phyloP scores from a whole-genome alignment of 257 asterid species.

The Plantago ovata region DNA sequence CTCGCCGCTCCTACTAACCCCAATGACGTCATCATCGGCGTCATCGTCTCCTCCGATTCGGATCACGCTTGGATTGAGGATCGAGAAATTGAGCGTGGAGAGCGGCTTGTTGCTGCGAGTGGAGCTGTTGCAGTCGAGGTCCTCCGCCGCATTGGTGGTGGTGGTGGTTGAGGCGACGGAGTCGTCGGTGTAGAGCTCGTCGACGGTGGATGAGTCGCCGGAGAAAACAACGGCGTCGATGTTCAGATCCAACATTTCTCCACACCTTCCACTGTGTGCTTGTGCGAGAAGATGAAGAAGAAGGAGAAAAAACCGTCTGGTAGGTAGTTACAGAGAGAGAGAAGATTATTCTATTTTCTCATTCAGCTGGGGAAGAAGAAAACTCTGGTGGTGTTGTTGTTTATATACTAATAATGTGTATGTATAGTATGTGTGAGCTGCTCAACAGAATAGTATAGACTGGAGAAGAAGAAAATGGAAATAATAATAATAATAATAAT shows the following conservation, averaged over 20 bases:
- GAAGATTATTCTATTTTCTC: no score
- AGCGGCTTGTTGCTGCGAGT: slow-evolving; percentile 16
- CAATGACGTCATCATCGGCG: slow-evolving; percentile 6
- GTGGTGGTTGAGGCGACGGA: slow-evolving; percentile 58
- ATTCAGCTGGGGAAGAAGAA: no score
- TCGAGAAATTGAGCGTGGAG: slow-evolving; percentile 68
- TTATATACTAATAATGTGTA: no score
- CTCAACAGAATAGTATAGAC: no score
- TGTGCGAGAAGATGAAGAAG: neutral
- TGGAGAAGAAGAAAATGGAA: no score
- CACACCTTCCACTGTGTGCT: neutral
- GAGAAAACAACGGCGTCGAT: slow-evolving; percentile 49
- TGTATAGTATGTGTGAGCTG: no score
- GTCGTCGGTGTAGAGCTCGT: slow-evolving; percentile 37
- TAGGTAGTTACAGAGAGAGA: neutral
- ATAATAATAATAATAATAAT: no score
- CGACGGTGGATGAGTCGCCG: slow-evolving; percentile 31
- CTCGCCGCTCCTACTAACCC: slow-evolving; percentile 28
- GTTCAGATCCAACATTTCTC: slow-evolving; percentile 82
- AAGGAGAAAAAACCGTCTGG: neutral
- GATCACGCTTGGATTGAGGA: slow-evolving; percentile 34
- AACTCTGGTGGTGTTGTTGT: no score
- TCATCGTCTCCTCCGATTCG: slow-evolving; percentile 40
- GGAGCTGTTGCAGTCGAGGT: slow-evolving; percentile 55
- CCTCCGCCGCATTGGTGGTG: slow-evolving; percentile 37